A percentile compares a stretch with the other conserved stretches of the same genome.
Conservation (phyloP, 768 basidiomycete species). For the Psilocybe sp. region DNA sequence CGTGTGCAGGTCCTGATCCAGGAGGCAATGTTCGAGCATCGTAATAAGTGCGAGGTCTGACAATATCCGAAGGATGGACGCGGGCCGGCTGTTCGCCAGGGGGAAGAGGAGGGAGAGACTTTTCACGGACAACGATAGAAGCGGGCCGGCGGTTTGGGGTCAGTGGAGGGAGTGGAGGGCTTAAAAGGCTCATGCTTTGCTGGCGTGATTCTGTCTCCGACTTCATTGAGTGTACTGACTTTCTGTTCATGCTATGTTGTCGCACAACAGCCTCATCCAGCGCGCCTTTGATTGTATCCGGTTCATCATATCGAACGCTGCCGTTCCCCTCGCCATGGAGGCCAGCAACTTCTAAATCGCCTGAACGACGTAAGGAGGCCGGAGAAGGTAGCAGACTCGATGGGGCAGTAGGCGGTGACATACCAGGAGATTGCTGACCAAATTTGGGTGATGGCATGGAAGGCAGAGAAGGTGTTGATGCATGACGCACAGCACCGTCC, state of each 20-base stretch:
- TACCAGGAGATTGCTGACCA: slow-evolving; percentile 52
- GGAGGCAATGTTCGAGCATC: slow-evolving; percentile 50
- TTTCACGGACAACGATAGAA: slow-evolving; percentile 49
- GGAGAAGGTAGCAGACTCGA: slow-evolving; percentile 77
- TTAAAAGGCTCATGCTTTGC: slow-evolving; percentile 30
- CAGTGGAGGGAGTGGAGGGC: slow-evolving; percentile 26
- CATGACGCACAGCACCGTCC: slow-evolving; percentile 48
- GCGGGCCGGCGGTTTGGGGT: slow-evolving; percentile 16
- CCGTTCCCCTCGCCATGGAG: slow-evolving; percentile 26
- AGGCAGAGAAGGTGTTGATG: slow-evolving; percentile 68
- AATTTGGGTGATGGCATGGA: slow-evolving; percentile 57
- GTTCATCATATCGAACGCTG: no score
- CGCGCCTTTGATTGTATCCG: slow-evolving; percentile 13
- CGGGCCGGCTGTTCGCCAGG: slow-evolving; percentile 45
- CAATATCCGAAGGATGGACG: slow-evolving; percentile 38
- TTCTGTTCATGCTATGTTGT: slow-evolving; percentile 23
- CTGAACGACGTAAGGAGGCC: slow-evolving; percentile 65
- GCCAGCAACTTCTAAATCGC: slow-evolving; percentile 50
- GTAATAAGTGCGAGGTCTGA: slow-evolving; percentile 65
- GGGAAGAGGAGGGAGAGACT: slow-evolving; percentile 78
- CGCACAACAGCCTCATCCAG: slow-evolving; percentile 33
- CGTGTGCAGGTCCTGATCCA: slow-evolving; percentile 41
- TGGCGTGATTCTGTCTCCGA: slow-evolving; percentile 66
- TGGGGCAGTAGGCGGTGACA: slow-evolving; percentile 73
- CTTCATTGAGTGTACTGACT: slow-evolving; percentile 48